Percentiles rank a stretch among this genome's conserved stretches.
These are phyloP conservation scores for Boletus rufocinnamomeus DNA, from an alignment of 768 basidiomycete species.

Conservation along the genomic window DNA sequence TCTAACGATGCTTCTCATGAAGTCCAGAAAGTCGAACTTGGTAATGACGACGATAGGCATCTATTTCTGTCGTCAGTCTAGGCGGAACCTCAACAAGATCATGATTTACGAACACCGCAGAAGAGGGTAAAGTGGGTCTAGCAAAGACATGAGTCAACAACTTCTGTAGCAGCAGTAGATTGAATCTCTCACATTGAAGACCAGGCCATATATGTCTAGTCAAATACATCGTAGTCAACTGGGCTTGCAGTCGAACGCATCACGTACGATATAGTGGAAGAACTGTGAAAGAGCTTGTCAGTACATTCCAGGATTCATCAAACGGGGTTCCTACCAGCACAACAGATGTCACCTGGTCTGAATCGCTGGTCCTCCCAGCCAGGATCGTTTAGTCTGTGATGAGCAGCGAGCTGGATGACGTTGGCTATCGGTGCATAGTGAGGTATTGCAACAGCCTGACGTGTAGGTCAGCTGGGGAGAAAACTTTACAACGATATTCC, in stretches of 20 bases:
- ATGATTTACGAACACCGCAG: slow-evolving; percentile 46
- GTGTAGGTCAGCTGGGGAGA: background rate
- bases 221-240: background rate
- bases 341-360: slow-evolving; percentile 59
- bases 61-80: slow-evolving; percentile 34
- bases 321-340: slow-evolving; percentile 48
- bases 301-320: background rate
- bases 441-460: slow-evolving; percentile 59
- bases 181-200: slow-evolving; percentile 49
- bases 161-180: background rate
- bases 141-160: slow-evolving; percentile 30
- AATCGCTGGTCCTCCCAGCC: slow-evolving; percentile 51
- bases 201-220: slow-evolving; percentile 66
- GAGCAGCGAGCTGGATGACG: slow-evolving; percentile 58
- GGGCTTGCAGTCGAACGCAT: background rate
- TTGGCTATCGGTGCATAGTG: slow-evolving; percentile 63
- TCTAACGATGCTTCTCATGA: slow-evolving; percentile 48
- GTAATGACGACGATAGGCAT: slow-evolving; percentile 49
- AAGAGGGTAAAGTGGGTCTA: slow-evolving; percentile 62
- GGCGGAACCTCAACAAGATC: background rate
- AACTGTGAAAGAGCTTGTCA: slow-evolving; percentile 37
- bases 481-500: background rate
- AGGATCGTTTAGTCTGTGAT: slow-evolving; percentile 50
- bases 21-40: slow-evolving; percentile 46
- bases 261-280: slow-evolving; percentile 63